Percentiles rank a stretch among this genome's conserved stretches.
These are phyloP conservation scores for Carpinus fangiana DNA, from an alignment of 306 rosid genomes.

Conservation along the genomic window DNA sequence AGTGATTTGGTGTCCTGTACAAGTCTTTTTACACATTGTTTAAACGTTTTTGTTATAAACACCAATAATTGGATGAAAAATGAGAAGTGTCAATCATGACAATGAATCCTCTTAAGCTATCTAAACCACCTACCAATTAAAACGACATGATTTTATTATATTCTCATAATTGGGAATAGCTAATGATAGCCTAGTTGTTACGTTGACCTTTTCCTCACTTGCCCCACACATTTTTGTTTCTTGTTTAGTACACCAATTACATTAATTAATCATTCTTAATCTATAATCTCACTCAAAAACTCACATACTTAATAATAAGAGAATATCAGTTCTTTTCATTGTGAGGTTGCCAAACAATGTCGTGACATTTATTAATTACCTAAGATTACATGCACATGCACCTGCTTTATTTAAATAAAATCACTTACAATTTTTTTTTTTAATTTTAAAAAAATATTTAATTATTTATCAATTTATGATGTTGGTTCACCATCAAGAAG, in stretches of 20 bases:
- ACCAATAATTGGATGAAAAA: background rate
- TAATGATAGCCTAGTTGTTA: slow-evolving; percentile 45
- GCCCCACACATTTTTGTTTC: slow-evolving; percentile 38
- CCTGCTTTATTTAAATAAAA: background rate
- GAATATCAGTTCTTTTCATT: background rate
- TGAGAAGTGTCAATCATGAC: slow-evolving; percentile 32
- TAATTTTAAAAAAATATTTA: background rate
- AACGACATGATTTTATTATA: slow-evolving; percentile 47
- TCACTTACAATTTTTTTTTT: too few species aligned
- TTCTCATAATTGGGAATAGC: slow-evolving; percentile 22
- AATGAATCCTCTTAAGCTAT: slow-evolving; percentile 39
- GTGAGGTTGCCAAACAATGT: slow-evolving; percentile 4
- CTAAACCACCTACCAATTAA: slow-evolving; percentile 59
- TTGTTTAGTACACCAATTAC: slow-evolving; percentile 9
- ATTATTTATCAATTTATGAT: background rate
- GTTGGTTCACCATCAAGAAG: background rate
- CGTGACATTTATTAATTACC: background rate
- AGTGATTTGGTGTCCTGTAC: too few species aligned
- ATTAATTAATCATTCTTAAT: too few species aligned
- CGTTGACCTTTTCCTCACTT: slow-evolving; percentile 28
- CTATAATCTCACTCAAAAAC: too few species aligned
- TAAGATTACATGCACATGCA: background rate
- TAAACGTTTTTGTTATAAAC: background rate
- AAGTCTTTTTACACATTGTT: too few species aligned
- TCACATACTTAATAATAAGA: background rate